Percentiles rank a stretch among this genome's conserved stretches.
Evolutionary conservation across 2,329 filamentous ascomycete species (phyloP).

Genomic region (Verticillium isaacii): DNA sequence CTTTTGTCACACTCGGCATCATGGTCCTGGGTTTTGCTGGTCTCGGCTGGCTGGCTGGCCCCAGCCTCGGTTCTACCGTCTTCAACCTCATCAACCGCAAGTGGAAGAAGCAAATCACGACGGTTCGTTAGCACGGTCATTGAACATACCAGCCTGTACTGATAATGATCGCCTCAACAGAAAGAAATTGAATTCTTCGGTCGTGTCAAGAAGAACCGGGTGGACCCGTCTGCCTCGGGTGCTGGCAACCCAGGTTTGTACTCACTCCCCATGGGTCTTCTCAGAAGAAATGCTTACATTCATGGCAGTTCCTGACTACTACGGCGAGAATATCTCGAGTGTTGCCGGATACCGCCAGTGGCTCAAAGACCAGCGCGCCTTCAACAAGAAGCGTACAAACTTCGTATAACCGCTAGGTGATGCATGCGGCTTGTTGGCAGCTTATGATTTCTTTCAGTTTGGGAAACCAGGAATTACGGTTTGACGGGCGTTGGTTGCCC

Average conservation of each 20-base stretch:
- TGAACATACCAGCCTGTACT: background rate
- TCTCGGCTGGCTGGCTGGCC: slow-evolving; percentile 85
- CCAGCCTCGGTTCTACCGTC: slow-evolving; percentile 71
- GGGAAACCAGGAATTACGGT: background rate
- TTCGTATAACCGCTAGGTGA: slow-evolving; percentile 42
- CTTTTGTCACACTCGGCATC: slow-evolving; percentile 77
- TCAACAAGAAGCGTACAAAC: slow-evolving; percentile 81
- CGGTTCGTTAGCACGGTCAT: slow-evolving; percentile 40
- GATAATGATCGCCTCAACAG: slow-evolving; percentile 27
- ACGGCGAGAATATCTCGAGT: slow-evolving; percentile 96
- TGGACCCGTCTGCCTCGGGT: slow-evolving; percentile 84
- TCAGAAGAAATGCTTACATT: background rate
- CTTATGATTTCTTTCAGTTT: slow-evolving; percentile 6
- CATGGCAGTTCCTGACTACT: slow-evolving; percentile 78
- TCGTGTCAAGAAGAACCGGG: slow-evolving; percentile 85
- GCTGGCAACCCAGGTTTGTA: slow-evolving; percentile 72
- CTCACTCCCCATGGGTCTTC: background rate
- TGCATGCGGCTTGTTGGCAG: background rate
- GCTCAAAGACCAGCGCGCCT: slow-evolving; percentile 96
- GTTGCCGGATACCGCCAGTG: slow-evolving; percentile 88
- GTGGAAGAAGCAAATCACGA: slow-evolving; percentile 66
- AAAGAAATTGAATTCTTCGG: slow-evolving; percentile 95
- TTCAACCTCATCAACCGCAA: slow-evolving; percentile 74
- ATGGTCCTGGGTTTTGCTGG: slow-evolving; percentile 72
- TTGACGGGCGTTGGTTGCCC: background rate